A percentile compares a stretch with the other conserved stretches of the same genome.
phyloP scores from a whole-genome alignment of 805 yeast species.

The Pichia occidentalis region DNA sequence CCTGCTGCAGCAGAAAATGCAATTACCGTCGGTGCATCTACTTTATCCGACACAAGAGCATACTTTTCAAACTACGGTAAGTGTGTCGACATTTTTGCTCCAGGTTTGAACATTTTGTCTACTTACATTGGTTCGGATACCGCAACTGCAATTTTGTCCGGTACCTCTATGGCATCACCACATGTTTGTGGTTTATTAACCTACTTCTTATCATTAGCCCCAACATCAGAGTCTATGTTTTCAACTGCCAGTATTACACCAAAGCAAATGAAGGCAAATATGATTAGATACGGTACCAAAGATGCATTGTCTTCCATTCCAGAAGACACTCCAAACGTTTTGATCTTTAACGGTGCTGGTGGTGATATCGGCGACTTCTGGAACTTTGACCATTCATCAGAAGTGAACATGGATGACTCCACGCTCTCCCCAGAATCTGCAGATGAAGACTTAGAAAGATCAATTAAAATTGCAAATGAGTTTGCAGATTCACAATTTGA shows the following conservation, averaged over 20 bases:
- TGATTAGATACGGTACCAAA: conserved; percentile 62
- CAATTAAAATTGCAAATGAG: conserved; percentile 19
- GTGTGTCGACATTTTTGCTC: conserved; percentile 96
- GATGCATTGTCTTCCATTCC: conserved; percentile 56
- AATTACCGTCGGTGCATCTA: conserved; percentile 92
- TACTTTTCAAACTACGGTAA: conserved; percentile 92
- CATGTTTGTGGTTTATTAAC: conserved; percentile 90
- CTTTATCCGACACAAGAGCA: conserved; percentile 84
- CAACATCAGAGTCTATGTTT: conserved; percentile 61
- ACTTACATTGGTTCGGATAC: conserved; percentile 72
- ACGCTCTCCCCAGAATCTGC: not conserved
- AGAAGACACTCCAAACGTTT: conserved; percentile 66
- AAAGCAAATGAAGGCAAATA: conserved; percentile 66
- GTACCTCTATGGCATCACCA: conserved; percentile 98
- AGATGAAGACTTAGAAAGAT: conserved; percentile 18
- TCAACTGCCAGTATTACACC: conserved; percentile 58
- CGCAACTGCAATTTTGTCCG: conserved; percentile 79
- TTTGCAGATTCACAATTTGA: conserved; percentile 19
- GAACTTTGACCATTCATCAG: conserved; percentile 24
- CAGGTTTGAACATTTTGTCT: conserved; percentile 85
- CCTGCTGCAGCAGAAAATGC: conserved; percentile 86
- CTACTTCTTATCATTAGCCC: conserved; percentile 82
- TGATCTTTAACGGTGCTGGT: conserved; percentile 81
- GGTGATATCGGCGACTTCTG: conserved; percentile 62
- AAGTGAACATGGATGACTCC: conserved; percentile 9